Evolutionary conservation across 495 filamentous ascomycete genomes (phyloP), one percentile per base, ranked within the genome.

Genomic region (Penicillium samsonianum): DNA sequence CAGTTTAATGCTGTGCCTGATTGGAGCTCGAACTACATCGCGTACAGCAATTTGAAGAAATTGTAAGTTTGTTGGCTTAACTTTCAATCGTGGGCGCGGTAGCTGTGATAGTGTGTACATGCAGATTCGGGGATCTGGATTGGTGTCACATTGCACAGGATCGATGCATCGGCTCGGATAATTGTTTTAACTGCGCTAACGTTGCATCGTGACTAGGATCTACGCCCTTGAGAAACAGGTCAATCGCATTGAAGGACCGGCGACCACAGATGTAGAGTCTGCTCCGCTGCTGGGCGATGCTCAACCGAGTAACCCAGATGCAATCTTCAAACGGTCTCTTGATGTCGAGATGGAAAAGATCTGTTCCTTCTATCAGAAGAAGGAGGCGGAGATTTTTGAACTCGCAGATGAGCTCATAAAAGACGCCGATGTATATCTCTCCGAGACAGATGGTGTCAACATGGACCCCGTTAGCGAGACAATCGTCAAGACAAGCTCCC

Each of bases 1-100:
- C 94, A 99, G 78, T 99, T 99, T 76, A 99, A 99, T 75, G 91
- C 94, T 54, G 95, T 99, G 55, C 94, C 95, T 20, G 94, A 99
- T 69, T 99, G 94, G 94, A 97, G 92, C 77, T 89, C 86, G 59
- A 84, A 96, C 73, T 99, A 99, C 72, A 94, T 99, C 64, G 87
- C 91, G 53, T 99, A 99, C 73, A 96, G 91, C 71, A 98, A 96
- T 65, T 84, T 98, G 61, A 99, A 99, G 83, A 99, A 99, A 80
- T 78, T 96, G 92, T 96, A 76, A 68, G 91, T 80, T n/a, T 33
- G 16, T 55, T 51, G n/a, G 16, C 7, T n/a, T 35, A 11, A 33
- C 2, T 33, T 16, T 55, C 46, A 30, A 11, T 42, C 2, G 22
- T 41, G 28, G 10, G 26, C 31, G 14, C 16, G 37, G 35, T 26